Base-by-base conservation (phyloP, 1,139 yeast species). In the Nadsonia commutata region DNA sequence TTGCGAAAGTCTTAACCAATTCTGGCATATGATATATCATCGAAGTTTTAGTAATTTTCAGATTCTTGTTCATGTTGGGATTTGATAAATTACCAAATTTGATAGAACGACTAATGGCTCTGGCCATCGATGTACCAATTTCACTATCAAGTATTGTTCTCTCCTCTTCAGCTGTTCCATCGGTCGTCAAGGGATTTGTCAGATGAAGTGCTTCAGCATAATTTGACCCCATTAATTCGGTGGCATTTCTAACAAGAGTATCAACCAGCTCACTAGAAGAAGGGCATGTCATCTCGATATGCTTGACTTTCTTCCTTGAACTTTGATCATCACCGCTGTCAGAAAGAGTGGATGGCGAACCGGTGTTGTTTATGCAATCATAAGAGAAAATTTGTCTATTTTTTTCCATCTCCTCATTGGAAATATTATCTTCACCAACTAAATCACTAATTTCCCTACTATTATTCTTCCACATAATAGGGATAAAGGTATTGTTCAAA, bases 401-500 rank as follows among this genome's bases (percentile, higher is more conserved):
- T 20, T 18, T 27, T 31, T 41, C 20, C 36, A 37, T 20, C 20
- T 20, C 27, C 36, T 31, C 36, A 36, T 27, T 17, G n/a, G 36
- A 23, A 11, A 33, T 19, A 18, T 16, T 20, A 22, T 19, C 18
- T 11, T 18, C 33, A 13, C 41, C 37, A 31, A 54, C 40, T 9
- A 49, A 47, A 2, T 42, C 38, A 2, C 38, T 43, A 8, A 54
- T 48, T n/a, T 49, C 51, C 9, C 52, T 49, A 20, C 39, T 43
- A 41, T 60, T 62, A n/a, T 48, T 40, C 27, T 53, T 55, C 65
- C 67, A 78, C 42, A 78, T 58, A 1, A 81, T 67, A 1, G 98
- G 98, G 41, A 88, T 62, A 56, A 90, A 85, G 49, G 80, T 70
- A 56, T 90, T 90, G 56, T 82, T 83, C 44, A 90, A 66, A 0